Evolutionary conservation across 306 rosid genomes (phyloP).

Genomic region (Medicago lupulina): DNA sequence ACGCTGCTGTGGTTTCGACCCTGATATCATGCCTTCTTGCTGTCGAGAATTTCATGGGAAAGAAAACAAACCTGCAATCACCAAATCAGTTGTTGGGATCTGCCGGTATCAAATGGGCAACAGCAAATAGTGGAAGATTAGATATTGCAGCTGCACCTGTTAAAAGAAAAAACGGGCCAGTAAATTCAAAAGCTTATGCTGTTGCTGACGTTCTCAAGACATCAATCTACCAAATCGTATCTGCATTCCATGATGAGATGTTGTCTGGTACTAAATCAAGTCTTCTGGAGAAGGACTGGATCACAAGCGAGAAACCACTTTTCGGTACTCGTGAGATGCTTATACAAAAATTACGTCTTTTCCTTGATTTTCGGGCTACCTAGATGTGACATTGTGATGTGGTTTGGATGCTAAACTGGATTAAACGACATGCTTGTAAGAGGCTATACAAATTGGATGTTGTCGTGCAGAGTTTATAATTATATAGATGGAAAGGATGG

Average conservation of each 20-base stretch:
- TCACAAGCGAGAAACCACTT: constrained; percentile 54
- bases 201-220: constrained; percentile 79
- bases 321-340: constrained; percentile 75
- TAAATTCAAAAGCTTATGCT: constrained; percentile 81
- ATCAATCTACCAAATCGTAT: constrained; percentile 79
- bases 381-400: constrained; percentile 38
- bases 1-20: constrained; percentile 74
- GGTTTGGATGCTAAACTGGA: constrained; percentile 36
- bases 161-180: constrained; percentile 69
- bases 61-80: constrained; percentile 76
- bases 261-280: constrained; percentile 74
- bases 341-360: constrained; percentile 67
- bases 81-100: constrained; percentile 70
- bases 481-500: constrained; percentile 41
- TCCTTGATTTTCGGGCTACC: constrained; percentile 79
- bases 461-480: constrained; percentile 20
- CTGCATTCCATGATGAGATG: constrained; percentile 86
- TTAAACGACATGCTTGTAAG: constrained; percentile 40
- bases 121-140: constrained; percentile 61
- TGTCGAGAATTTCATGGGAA: constrained; percentile 87
- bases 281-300: constrained; percentile 88
- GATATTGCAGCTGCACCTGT: constrained; percentile 49
- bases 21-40: constrained; percentile 90
- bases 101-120: constrained; percentile 83
- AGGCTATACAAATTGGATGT: constrained; percentile 41